Evolutionary conservation across 768 basidiomycete species (phyloP), one percentile per base, ranked within the genome.

Genomic region (Russula griseocarnosa): DNA sequence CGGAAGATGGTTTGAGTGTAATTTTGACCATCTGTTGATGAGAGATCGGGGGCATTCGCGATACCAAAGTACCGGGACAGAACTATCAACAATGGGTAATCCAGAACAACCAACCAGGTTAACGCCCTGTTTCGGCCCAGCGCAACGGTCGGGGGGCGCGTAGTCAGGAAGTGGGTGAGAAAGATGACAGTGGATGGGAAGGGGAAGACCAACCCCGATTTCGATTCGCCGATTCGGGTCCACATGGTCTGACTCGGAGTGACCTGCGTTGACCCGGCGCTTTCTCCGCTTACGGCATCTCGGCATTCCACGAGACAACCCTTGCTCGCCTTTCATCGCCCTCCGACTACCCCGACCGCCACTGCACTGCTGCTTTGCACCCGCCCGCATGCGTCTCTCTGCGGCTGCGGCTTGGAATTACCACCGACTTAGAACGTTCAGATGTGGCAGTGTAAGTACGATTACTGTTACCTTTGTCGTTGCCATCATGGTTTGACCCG

Each of bases 321-420:
- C 10, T 26, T 4, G 3, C 32, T 28, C 42, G 24, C 13, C 11
- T 13, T 32, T 8, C 52, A 1, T 6, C 10, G 1, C 3, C 14
- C 59, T 4, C 60, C 60, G 60, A 61, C 60, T 0, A 47, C 20
- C 53, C 60, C 60, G 60, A 61, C 52, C 22, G 30, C 24, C 42
- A 44, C 36, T 16, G 44, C 53, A 61, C 60, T 26, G 30, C 30
- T 30, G 30, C 30, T 30, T 6, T 30, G 52, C 53, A 42, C 3
- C 16, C 14, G 5, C 10, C 24, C 40, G 6, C 40, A 26, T 4
- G 11, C 14, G 1, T 11, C 14, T 30, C 22, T 36, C 28, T 24
- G 20, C 22, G 13, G 24, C 20, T 9, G 26, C 4, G 38, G 38
- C 3, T 18, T 40, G 1, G 16, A 18, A 40, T 6, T 16, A 18